These are phyloP conservation scores for Westerdykella ornata DNA, from an alignment of 2,329 filamentous ascomycete genomes.

Conservation along the genomic window DNA sequence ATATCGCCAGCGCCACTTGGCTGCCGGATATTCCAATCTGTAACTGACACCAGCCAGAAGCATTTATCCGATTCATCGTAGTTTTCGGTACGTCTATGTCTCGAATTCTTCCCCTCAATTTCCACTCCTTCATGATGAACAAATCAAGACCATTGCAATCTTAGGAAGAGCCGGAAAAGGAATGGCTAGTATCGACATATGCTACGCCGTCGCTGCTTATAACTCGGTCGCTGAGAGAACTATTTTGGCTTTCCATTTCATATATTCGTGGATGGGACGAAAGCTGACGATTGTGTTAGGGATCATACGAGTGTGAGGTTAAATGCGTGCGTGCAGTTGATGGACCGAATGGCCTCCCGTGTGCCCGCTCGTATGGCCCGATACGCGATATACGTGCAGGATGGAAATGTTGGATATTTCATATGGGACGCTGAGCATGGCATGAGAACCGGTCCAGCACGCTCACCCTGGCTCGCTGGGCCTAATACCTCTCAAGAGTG, in stretches of 20 bases:
- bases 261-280: background rate
- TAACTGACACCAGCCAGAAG: no score
- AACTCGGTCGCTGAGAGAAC: slow-evolving; percentile 41
- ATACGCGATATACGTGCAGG: no score
- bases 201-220: slow-evolving; percentile 47
- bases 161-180: slow-evolving; percentile 51
- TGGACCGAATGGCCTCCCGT: no score
- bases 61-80: no score
- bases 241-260: background rate
- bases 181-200: slow-evolving; percentile 47
- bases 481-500: no score
- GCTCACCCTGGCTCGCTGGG: no score
- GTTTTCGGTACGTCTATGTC: background rate
- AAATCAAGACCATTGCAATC: slow-evolving; percentile 26
- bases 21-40: no score
- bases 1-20: no score
- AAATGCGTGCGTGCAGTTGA: background rate
- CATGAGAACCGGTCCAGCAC: no score
- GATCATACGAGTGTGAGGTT: background rate
- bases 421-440: no score
- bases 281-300: background rate
- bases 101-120: background rate
- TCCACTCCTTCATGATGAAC: background rate
- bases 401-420: no score
- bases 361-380: no score